A percentile compares a stretch with the other conserved stretches of the same genome.
Evolutionary conservation across 2,329 filamentous ascomycete species (phyloP).

Genomic region (Hymenoscyphus fraxineus): DNA sequence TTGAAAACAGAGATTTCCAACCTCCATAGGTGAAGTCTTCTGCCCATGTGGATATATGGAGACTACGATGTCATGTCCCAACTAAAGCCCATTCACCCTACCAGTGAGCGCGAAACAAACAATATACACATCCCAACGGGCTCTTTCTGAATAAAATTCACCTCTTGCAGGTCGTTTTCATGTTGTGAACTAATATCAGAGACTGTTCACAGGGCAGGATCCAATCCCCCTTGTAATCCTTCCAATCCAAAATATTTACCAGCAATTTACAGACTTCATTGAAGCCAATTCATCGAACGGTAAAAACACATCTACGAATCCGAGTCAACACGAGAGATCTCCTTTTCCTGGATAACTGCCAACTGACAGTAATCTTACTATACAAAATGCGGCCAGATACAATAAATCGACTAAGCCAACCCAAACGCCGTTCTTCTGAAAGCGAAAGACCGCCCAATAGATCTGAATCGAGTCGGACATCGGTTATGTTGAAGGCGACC

Average conservation of each 20-base stretch:
- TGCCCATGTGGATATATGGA: too few species aligned
- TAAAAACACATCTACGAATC: background rate
- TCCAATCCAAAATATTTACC: background rate
- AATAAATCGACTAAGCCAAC: constrained; percentile 2
- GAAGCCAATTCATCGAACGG: background rate
- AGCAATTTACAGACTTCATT: background rate
- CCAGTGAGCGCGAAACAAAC: too few species aligned
- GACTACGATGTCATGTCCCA: too few species aligned
- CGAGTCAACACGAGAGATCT: background rate
- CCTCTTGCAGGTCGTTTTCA: background rate
- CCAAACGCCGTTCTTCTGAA: background rate
- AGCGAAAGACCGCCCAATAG: background rate
- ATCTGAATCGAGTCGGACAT: background rate
- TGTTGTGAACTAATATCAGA: background rate
- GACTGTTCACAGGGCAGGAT: background rate
- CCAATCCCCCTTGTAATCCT: background rate
- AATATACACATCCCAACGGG: too few species aligned
- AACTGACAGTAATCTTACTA: background rate
- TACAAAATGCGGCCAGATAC: background rate
- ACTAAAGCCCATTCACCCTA: too few species aligned
- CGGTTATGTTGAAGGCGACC: background rate
- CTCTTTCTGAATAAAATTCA: background rate
- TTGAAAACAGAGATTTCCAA: too few species aligned
- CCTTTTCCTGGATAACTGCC: background rate
- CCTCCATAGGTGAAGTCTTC: too few species aligned